Evolutionary conservation across 2,329 filamentous ascomycete genomes (phyloP).

Genomic region (Verticillium zaregamsianum): DNA sequence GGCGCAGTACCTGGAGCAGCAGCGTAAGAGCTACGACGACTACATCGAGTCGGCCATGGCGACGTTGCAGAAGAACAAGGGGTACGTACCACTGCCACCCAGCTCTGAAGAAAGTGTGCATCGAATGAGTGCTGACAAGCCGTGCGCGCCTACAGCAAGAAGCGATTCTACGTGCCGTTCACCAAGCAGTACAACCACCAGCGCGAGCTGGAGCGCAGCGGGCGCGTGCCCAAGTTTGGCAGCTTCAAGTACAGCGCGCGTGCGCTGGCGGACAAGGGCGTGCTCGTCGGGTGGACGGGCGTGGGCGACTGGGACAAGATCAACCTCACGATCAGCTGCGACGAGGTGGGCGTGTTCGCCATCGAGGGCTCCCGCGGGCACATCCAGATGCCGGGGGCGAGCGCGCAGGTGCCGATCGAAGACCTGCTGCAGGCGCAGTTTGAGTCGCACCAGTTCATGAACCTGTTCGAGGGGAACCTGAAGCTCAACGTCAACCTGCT

Average conservation of each 20-base stretch:
- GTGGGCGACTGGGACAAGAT: constrained; percentile 85
- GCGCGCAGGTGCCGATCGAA: constrained; percentile 82
- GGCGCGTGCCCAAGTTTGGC: constrained; percentile 90
- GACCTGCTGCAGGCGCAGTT: constrained; percentile 95
- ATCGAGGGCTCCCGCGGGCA: constrained; percentile 87
- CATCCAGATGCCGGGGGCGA: constrained; percentile 94
- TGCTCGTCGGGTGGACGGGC: constrained; percentile 86
- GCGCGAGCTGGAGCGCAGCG: constrained; percentile 86
- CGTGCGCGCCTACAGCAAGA: constrained; percentile 54
- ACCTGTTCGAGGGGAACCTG: constrained; percentile 80
- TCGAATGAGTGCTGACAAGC: neutral
- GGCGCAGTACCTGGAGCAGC: constrained; percentile 86
- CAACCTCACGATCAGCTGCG: constrained; percentile 90
- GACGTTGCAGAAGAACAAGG: constrained; percentile 94
- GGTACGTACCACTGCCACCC: constrained; percentile 43
- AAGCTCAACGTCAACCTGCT: constrained; percentile 95
- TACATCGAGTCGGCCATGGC: constrained; percentile 99
- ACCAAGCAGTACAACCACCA: constrained; percentile 99
- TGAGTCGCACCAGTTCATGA: constrained; percentile 94
- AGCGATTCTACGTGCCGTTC: constrained; percentile 90
- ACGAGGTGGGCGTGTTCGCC: constrained; percentile 90
- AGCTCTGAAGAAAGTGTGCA: neutral
- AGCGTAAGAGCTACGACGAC: constrained; percentile 96
- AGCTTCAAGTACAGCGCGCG: constrained; percentile 96
- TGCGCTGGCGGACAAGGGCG: constrained; percentile 85